Percentiles rank a stretch among this genome's conserved stretches.
phyloP scores from a whole-genome alignment of 2,329 filamentous ascomycete genomes.

The Lasiodiplodia sp. region DNA sequence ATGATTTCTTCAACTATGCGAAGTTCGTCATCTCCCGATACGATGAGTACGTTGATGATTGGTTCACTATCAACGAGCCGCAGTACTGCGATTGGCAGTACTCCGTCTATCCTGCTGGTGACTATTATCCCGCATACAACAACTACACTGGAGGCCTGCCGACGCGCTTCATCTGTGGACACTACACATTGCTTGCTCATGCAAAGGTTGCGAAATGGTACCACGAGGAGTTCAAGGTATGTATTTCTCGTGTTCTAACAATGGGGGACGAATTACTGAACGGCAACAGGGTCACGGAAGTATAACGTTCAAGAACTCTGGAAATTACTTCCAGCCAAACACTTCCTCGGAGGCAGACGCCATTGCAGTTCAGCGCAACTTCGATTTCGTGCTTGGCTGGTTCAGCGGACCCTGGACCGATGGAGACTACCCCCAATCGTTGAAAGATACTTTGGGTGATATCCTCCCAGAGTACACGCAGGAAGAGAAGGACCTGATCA shows the following conservation, averaged over 20 bases:
- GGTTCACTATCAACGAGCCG: slow-evolving; percentile 53
- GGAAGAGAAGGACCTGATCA: slow-evolving; percentile 51
- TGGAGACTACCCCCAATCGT: slow-evolving; percentile 50
- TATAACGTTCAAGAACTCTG: slow-evolving; percentile 54
- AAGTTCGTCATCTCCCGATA: slow-evolving; percentile 53
- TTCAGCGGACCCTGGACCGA: slow-evolving; percentile 57
- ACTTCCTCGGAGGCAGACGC: slow-evolving; percentile 46
- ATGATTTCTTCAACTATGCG: slow-evolving; percentile 53
- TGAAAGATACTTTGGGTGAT: slow-evolving; percentile 51
- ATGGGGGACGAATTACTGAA: background rate
- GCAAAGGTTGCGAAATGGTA: slow-evolving; percentile 55
- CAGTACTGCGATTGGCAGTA: slow-evolving; percentile 61
- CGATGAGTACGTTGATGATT: slow-evolving; percentile 49
- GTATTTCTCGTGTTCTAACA: background rate
- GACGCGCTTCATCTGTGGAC: slow-evolving; percentile 54
- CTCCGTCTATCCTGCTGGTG: slow-evolving; percentile 52
- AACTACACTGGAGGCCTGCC: slow-evolving; percentile 49
- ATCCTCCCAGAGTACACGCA: slow-evolving; percentile 48
- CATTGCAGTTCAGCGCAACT: slow-evolving; percentile 49
- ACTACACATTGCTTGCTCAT: slow-evolving; percentile 53
- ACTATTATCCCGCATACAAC: slow-evolving; percentile 56
- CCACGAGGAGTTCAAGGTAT: slow-evolving; percentile 54
- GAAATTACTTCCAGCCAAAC: slow-evolving; percentile 52
- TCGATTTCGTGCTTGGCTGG: slow-evolving; percentile 54
- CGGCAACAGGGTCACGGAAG: slow-evolving; percentile 35